Conservation (phyloP, 306 rosid genomes). For the Sicyos edulis region DNA sequence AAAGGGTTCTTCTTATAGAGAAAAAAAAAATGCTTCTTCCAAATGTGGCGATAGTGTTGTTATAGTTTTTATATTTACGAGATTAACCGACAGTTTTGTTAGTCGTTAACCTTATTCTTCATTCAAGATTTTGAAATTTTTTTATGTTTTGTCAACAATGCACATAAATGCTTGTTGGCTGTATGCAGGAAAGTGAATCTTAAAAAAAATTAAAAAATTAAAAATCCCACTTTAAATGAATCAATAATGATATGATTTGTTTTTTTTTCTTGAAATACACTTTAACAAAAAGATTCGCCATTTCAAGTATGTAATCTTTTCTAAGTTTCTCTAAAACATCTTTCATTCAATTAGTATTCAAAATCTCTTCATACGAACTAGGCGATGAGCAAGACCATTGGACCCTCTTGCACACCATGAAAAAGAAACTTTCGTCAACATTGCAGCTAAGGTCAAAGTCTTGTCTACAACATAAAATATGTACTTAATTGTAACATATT, state of each 20-base stretch:
- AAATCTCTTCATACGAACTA: too few relatives aligned
- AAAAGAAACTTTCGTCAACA: too few relatives aligned
- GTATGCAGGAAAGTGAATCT: neutral
- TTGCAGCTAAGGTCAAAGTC: too few relatives aligned
- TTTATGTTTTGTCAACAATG: neutral
- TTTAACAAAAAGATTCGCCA: too few relatives aligned
- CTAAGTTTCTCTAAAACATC: too few relatives aligned
- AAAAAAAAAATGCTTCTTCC: slow-evolving; percentile 4
- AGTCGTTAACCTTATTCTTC: neutral
- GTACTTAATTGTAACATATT: too few relatives aligned
- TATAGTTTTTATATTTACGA: neutral
- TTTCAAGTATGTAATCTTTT: too few relatives aligned
- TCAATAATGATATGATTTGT: neutral
- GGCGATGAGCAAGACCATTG: too few relatives aligned
- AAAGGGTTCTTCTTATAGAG: slow-evolving; percentile 37
- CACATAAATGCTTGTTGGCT: neutral
- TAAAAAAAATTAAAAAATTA: neutral
- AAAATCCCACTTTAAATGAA: neutral
- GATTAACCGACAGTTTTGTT: neutral
- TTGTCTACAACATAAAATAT: too few relatives aligned
- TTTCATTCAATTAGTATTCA: too few relatives aligned
- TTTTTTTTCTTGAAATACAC: too few relatives aligned
- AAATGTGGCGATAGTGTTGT: neutral
- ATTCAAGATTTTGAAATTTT: neutral
- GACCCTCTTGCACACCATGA: too few relatives aligned